Evolutionary conservation across 2,329 filamentous ascomycete species (phyloP).

Genomic region (Verticillium nubilum): DNA sequence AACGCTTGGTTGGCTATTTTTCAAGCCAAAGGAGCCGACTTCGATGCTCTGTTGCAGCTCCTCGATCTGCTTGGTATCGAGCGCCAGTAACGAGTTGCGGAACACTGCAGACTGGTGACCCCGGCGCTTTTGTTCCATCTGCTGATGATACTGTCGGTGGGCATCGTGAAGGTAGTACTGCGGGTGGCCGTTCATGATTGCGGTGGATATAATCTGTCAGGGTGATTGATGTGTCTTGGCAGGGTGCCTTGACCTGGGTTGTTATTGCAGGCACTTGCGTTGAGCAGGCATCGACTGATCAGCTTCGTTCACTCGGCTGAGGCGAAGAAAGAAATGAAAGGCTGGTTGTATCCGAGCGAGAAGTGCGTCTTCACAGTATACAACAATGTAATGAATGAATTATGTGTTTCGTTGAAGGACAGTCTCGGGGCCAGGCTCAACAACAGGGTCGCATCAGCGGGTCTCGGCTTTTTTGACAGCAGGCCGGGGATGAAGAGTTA

Average conservation of each 20-base stretch:
- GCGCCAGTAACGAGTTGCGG: not conserved
- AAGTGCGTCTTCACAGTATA: not conserved
- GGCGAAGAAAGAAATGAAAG: not conserved
- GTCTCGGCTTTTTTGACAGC: not conserved
- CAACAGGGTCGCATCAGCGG: not conserved
- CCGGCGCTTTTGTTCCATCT: not conserved
- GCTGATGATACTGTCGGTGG: constrained; percentile 1
- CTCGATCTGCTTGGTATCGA: not conserved
- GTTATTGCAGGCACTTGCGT: not conserved
- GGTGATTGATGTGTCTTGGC: not conserved
- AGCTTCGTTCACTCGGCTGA: not conserved
- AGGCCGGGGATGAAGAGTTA: not conserved
- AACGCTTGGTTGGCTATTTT: not conserved
- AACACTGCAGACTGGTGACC: not conserved
- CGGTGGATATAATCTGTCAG: not conserved
- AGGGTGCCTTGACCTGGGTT: not conserved
- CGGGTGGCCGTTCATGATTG: not conserved
- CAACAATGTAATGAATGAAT: not conserved
- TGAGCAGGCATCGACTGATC: not conserved
- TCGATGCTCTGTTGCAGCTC: not conserved
- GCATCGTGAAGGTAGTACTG: not conserved
- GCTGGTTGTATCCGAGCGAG: not conserved
- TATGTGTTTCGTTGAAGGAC: not conserved
- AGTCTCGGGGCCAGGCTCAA: not conserved
- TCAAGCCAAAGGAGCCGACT: not conserved